Evolutionary conservation across 1,284 basidiomycete genomes (phyloP).

Genomic region (Boletus calvinii): DNA sequence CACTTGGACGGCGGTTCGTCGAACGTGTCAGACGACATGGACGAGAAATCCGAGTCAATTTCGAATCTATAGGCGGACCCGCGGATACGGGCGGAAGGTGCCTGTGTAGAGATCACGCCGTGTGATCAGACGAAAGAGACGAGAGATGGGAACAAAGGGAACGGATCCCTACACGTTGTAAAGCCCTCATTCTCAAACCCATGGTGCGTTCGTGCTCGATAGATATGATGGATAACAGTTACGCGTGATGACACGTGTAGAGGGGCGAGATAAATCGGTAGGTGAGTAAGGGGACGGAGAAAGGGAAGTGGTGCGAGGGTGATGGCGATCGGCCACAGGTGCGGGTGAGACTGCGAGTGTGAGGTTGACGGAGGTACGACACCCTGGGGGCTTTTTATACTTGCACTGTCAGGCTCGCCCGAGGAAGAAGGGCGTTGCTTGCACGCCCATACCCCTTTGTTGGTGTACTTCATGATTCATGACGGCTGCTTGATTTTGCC

Average conservation of each 20-base stretch:
- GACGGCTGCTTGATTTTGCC: constrained; percentile 1
- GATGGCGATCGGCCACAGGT: not conserved
- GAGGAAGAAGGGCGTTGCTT: constrained; percentile 13
- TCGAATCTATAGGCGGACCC: constrained; percentile 23
- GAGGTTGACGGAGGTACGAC: not conserved
- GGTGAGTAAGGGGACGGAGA: not conserved
- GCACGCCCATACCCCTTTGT: constrained; percentile 2
- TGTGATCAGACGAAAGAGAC: not conserved
- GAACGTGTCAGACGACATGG: constrained; percentile 28
- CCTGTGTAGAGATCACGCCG: constrained; percentile 9
- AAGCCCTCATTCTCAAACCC: constrained; percentile 10
- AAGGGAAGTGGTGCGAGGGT: not conserved
- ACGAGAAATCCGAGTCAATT: constrained; percentile 28
- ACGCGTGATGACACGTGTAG: constrained; percentile 2
- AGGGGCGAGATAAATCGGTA: not conserved
- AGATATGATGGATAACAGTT: not conserved
- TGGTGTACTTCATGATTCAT: constrained; percentile 3
- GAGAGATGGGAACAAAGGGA: not conserved
- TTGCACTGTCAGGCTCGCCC: not conserved
- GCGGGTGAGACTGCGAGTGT: constrained; percentile 6
- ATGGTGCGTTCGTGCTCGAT: constrained; percentile 9
- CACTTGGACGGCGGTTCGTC: constrained; percentile 25
- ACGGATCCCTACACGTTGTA: constrained; percentile 14
- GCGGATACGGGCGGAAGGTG: constrained; percentile 5
- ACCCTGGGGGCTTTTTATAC: constrained; percentile 15